phyloP scores from a whole-genome alignment of 768 basidiomycete species.

The Cubamyces sp. region DNA sequence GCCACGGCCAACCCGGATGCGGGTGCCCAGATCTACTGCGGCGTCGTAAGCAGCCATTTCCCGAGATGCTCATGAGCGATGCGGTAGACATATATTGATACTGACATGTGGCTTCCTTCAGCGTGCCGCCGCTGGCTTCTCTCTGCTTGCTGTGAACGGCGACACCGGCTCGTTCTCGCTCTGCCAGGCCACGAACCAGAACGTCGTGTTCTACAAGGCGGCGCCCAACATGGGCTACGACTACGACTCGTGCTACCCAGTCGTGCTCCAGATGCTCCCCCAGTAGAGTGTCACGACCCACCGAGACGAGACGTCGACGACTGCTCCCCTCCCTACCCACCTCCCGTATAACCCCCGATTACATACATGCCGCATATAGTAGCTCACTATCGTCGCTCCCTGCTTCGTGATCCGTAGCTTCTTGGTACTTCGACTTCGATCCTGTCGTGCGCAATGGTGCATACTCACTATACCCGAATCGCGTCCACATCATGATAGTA shows the following conservation, averaged over 20 bases:
- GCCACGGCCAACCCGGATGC: conserved; percentile 33
- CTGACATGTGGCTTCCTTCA: conserved; percentile 9
- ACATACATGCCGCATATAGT: too few relatives aligned
- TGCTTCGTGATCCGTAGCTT: too few relatives aligned
- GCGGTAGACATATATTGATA: not conserved
- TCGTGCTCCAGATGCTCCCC: conserved; percentile 23
- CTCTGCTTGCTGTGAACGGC: conserved; percentile 29
- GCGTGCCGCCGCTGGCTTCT: conserved; percentile 28
- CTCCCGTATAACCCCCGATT: too few relatives aligned
- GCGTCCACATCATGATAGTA: too few relatives aligned
- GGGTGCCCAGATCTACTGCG: conserved; percentile 43
- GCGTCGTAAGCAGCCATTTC: conserved; percentile 30
- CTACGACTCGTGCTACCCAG: conserved; percentile 28
- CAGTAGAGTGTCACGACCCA: too few relatives aligned
- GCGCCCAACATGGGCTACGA: conserved; percentile 23
- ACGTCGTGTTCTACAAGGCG: conserved; percentile 32
- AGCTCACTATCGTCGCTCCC: too few relatives aligned
- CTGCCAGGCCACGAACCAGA: not conserved
- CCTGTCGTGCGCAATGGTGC: too few relatives aligned
- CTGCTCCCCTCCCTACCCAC: too few relatives aligned
- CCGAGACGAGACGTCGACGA: too few relatives aligned
- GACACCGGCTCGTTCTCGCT: conserved; percentile 16
- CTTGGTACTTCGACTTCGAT: too few relatives aligned
- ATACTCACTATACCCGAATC: too few relatives aligned
- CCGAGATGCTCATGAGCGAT: too few relatives aligned